A percentile compares a stretch with the other conserved stretches of the same genome.
phyloP scores from a whole-genome alignment of 306 rosid genomes.

The Mimosa pudica region DNA sequence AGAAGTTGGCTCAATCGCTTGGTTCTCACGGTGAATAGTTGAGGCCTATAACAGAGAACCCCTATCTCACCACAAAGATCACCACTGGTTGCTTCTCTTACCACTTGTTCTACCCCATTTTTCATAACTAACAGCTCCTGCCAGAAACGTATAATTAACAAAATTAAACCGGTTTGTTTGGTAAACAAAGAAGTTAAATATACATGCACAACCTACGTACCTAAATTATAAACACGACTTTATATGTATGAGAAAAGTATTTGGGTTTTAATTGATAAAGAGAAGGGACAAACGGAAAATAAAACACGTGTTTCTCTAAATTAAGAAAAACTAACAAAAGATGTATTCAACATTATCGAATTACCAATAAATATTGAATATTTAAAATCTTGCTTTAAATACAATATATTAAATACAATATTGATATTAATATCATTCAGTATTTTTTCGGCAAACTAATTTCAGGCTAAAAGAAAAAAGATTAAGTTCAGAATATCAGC shows the following conservation, averaged over 20 bases:
- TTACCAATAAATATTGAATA: background rate
- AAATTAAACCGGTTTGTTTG: background rate
- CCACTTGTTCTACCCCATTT: conserved; percentile 66
- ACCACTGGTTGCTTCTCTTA: conserved; percentile 51
- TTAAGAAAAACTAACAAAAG: background rate
- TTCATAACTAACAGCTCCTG: conserved; percentile 70
- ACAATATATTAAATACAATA: no score
- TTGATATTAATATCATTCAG: background rate
- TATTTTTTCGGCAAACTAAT: background rate
- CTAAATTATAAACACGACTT: background rate
- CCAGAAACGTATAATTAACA: background rate
- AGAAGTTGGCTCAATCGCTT: conserved; percentile 65
- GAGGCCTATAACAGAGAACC: conserved; percentile 76
- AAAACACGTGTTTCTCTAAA: background rate
- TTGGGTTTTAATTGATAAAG: background rate
- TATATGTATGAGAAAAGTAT: background rate
- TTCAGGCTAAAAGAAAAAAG: background rate
- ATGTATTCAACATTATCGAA: background rate
- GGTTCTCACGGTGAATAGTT: conserved; percentile 65
- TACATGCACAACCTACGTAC: background rate
- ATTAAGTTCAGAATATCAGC: background rate
- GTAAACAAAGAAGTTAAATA: background rate
- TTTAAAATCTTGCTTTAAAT: background rate
- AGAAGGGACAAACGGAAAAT: background rate
- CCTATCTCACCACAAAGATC: conserved; percentile 73